Evolutionary conservation across 495 filamentous ascomycete genomes (phyloP), one percentile per base, ranked within the genome.

Genomic region (Penicillium ucsense): DNA sequence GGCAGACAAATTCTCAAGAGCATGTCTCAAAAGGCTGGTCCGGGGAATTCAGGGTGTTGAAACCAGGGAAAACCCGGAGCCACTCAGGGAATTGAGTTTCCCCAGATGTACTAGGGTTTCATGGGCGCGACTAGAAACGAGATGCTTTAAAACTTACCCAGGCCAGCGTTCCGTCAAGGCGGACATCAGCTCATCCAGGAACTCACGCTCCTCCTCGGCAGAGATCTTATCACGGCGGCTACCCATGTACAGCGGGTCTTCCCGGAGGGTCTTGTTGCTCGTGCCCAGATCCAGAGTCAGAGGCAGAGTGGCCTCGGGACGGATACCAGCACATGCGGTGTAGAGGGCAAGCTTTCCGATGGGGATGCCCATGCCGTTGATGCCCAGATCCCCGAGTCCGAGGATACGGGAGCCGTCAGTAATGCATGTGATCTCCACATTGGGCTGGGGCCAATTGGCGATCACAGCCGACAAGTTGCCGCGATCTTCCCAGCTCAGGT

Each of bases 341-440:
- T 98, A 98, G 43, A 97, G 76, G 41, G 89, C 82, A 48, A 97
- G 71, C 70, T 98, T 96, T 49, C 92, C 88, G 56, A 98, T 90
- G 50, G 92, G 89, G 68, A 98, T 98, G 47, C 92, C 92, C 79
- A 98, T 95, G 50, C 92, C 92, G 65, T 96, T 95, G 48, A 98
- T 83, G 52, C 92, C 92, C 50, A 98, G 82, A 68, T 98, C 92
- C 43, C 92, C 92, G 32, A 98, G 78, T 47, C 92, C 92, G 47
- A 98, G 79, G 65, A 98, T 98, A 47, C 92, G 84, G 51, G 89
- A 95, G 43, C 92, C 92, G 70, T 98, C 92, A 38, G 92, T 98
- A 51, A 98, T 87, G 60, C 94, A 89, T 59, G 89, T 91, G 62
- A 98, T 98, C 65, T 95, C 89, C 20, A 92, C 89, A 49, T 89